Conservation (phyloP, 306 rosid genomes). For the Vigna hirtella region DNA sequence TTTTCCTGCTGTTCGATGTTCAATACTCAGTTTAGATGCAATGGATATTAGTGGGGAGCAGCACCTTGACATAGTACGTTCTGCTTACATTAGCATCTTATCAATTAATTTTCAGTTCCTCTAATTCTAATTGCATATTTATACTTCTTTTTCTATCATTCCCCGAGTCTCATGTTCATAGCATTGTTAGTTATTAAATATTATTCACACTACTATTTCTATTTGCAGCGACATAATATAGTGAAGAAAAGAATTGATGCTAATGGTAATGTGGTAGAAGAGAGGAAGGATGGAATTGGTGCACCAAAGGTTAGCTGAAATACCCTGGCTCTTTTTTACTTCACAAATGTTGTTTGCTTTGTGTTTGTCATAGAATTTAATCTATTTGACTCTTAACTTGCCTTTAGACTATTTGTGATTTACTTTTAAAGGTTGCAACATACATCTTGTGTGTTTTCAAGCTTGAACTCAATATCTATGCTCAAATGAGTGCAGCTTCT, state of each 20-base stretch:
- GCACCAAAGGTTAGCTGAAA: constrained; percentile 83
- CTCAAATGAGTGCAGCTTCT: constrained; percentile 20
- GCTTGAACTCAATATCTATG: constrained; percentile 7
- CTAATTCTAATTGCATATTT: constrained; percentile 19
- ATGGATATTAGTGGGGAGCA: constrained; percentile 93
- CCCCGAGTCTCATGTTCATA: constrained; percentile 6
- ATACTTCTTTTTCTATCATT: constrained; percentile 28
- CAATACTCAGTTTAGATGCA: constrained; percentile 89
- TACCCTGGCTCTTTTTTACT: constrained; percentile 20
- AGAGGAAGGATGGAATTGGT: constrained; percentile 83
- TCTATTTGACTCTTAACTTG: constrained; percentile 7
- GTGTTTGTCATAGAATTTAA: constrained; percentile 18
- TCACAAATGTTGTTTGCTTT: constrained; percentile 23
- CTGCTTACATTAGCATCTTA: constrained; percentile 27
- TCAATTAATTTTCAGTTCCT: constrained; percentile 32
- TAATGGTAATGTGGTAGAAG: constrained; percentile 73
- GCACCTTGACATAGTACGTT: constrained; percentile 86
- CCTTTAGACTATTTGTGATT: constrained; percentile 33
- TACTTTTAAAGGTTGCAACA: constrained; percentile 8
- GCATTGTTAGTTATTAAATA: constrained; percentile 27
- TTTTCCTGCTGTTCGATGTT: constrained; percentile 85
- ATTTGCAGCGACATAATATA: constrained; percentile 82
- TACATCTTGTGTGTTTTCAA: constrained; percentile 25
- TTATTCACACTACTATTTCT: constrained; percentile 36
- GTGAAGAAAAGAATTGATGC: constrained; percentile 80